These are phyloP conservation scores for Copromyces sp. DNA, from an alignment of 495 filamentous ascomycete genomes.

Conservation along the genomic window DNA sequence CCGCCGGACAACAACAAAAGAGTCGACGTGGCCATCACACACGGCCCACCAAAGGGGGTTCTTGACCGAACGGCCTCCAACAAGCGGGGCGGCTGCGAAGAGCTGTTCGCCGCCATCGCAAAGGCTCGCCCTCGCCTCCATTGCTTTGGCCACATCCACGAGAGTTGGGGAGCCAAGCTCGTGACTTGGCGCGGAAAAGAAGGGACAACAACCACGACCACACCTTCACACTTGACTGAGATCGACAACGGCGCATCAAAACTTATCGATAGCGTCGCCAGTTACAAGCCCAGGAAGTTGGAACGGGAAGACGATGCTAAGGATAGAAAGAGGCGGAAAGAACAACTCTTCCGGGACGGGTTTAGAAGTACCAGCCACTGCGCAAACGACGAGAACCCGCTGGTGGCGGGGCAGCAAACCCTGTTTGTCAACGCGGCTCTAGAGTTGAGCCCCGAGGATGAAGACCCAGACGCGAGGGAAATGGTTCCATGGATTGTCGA, in stretches of 20 bases:
- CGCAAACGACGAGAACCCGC: slow-evolving; percentile 23
- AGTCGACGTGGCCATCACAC: slow-evolving; percentile 61
- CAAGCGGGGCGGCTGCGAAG: slow-evolving; percentile 42
- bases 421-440: slow-evolving; percentile 67
- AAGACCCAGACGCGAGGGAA: slow-evolving; percentile 20
- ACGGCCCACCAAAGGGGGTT: slow-evolving; percentile 56
- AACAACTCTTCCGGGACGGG: not conserved
- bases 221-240: slow-evolving; percentile 27
- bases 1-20: slow-evolving; percentile 7
- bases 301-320: slow-evolving; percentile 3
- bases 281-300: slow-evolving; percentile 7
- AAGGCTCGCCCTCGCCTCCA: slow-evolving; percentile 47
- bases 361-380: slow-evolving; percentile 21
- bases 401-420: slow-evolving; percentile 47
- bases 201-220: slow-evolving; percentile 10
- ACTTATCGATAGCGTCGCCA: slow-evolving; percentile 35
- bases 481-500: slow-evolving; percentile 58
- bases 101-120: slow-evolving; percentile 47
- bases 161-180: slow-evolving; percentile 59
- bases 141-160: slow-evolving; percentile 69
- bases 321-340: slow-evolving; percentile 4
- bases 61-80: slow-evolving; percentile 37
- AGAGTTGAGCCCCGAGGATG: slow-evolving; percentile 12
- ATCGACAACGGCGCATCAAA: slow-evolving; percentile 33
- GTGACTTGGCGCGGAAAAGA: slow-evolving; percentile 41